Conservation (phyloP, 208 protist species). For the Lotmaria passim region DNA sequence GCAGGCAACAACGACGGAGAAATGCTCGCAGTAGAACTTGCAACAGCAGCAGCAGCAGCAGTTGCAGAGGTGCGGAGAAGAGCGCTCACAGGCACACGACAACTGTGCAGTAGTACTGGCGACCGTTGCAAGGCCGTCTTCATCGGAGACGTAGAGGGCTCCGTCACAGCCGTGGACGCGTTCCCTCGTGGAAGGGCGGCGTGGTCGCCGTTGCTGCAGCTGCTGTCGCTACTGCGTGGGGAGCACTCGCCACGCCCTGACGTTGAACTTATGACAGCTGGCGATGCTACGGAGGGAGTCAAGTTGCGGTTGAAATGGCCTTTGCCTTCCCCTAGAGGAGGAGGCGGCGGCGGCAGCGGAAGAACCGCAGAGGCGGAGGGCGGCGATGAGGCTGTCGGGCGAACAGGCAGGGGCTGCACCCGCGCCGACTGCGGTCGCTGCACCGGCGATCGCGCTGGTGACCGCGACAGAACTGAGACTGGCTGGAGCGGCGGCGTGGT, state of each 20-base stretch:
- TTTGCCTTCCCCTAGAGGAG: no score
- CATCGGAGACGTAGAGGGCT: background rate
- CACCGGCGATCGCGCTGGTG: constrained; percentile 4
- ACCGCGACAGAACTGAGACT: background rate
- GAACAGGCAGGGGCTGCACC: background rate
- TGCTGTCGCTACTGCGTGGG: no score
- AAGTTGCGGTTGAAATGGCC: no score
- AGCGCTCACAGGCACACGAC: constrained; percentile 1
- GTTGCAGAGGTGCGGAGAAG: background rate
- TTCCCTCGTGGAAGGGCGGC: no score
- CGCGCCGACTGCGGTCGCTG: constrained; percentile 5
- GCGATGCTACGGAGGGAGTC: no score
- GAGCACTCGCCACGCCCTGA: no score
- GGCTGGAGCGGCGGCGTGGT: background rate
- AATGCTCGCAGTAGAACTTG: background rate
- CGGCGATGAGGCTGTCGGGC: background rate
- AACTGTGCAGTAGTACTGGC: constrained; percentile 18
- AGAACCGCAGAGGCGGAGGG: background rate
- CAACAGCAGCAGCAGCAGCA: background rate
- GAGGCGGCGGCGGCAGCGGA: constrained; percentile 7
- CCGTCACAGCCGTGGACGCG: no score
- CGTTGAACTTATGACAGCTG: no score
- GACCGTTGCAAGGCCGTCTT: background rate
- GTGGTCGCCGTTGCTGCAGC: background rate
- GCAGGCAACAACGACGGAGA: background rate